Evolutionary conservation across 2,329 filamentous ascomycete genomes (phyloP).

Genomic region (Aureobasidium sp.): DNA sequence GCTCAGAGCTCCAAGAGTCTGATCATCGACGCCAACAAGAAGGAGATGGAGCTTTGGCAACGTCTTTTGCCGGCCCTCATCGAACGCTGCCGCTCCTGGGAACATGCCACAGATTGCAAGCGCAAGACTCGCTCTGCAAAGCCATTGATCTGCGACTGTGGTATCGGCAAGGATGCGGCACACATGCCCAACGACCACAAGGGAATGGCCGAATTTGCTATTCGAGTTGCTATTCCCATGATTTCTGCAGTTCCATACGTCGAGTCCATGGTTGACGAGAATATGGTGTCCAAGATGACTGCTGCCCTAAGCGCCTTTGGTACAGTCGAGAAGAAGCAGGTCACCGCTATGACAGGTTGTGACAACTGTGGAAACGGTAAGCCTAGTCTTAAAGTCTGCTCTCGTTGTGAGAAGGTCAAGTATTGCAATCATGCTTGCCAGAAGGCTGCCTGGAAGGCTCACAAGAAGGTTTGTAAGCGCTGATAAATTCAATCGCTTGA

Average conservation of each 20-base stretch:
- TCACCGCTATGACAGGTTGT: neutral
- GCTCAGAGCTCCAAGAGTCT: too few relatives aligned
- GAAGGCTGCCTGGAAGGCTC: conserved; percentile 27
- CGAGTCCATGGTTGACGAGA: neutral
- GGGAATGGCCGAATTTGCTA: neutral
- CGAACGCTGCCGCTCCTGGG: conserved; percentile 36
- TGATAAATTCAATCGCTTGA: neutral
- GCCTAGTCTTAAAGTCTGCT: conserved; percentile 20
- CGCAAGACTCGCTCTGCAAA: conserved; percentile 21
- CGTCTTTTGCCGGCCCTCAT: conserved; percentile 27
- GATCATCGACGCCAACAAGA: neutral
- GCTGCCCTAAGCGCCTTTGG: neutral
- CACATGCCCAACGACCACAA: neutral
- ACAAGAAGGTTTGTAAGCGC: conserved; percentile 25
- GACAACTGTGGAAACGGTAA: conserved; percentile 1
- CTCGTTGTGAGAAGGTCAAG: conserved; percentile 25
- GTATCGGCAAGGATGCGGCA: conserved; percentile 21
- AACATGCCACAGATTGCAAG: conserved; percentile 30
- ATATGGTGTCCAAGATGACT: neutral
- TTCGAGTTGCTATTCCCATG: conserved; percentile 7
- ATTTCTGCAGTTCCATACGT: conserved; percentile 11
- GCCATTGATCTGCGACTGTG: conserved; percentile 29
- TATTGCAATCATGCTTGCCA: conserved; percentile 33
- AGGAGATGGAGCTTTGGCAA: conserved; percentile 30
- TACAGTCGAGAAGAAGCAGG: neutral